Conservation (phyloP, 495 filamentous ascomycete species). For the Neurospora sp. region DNA sequence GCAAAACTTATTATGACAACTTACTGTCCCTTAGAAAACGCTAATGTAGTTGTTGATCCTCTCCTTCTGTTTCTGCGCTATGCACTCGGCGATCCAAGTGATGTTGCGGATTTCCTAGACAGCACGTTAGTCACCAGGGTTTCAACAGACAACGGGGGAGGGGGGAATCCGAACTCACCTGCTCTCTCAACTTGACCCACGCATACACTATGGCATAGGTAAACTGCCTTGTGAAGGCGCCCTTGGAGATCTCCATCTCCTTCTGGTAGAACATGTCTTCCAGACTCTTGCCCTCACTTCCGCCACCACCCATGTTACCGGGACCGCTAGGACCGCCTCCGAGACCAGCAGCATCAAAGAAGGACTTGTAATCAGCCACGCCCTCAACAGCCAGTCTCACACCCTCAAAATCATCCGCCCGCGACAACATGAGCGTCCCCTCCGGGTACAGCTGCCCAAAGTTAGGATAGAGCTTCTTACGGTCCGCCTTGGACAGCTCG, state of each 20-base stretch:
- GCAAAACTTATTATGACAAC: background rate
- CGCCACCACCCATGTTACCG: conserved; percentile 72
- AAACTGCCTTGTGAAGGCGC: conserved; percentile 92
- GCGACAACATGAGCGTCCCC: conserved; percentile 88
- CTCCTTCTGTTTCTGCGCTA: conserved; percentile 99
- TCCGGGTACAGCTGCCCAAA: conserved; percentile 90
- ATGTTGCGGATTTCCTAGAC: conserved; percentile 94
- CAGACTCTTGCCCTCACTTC: conserved; percentile 74
- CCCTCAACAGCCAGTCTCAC: conserved; percentile 88
- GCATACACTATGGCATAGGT: conserved; percentile 91
- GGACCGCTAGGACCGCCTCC: conserved; percentile 61
- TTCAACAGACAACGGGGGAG: background rate
- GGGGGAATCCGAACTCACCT: conserved; percentile 48
- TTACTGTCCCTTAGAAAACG: conserved; percentile 53
- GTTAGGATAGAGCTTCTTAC: conserved; percentile 90
- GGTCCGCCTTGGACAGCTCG: conserved; percentile 85
- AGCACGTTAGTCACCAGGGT: background rate
- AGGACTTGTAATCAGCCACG: conserved; percentile 80
- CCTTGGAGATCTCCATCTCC: conserved; percentile 96
- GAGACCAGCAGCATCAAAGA: conserved; percentile 88
- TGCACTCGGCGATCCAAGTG: conserved; percentile 99
- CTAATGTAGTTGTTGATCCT: conserved; percentile 97
- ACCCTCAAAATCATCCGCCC: conserved; percentile 89
- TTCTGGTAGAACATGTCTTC: conserved; percentile 99
- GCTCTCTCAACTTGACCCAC: conserved; percentile 95